Base-by-base conservation (phyloP, 371 early-diverging fungal species). In the Mucor racemosus region DNA sequence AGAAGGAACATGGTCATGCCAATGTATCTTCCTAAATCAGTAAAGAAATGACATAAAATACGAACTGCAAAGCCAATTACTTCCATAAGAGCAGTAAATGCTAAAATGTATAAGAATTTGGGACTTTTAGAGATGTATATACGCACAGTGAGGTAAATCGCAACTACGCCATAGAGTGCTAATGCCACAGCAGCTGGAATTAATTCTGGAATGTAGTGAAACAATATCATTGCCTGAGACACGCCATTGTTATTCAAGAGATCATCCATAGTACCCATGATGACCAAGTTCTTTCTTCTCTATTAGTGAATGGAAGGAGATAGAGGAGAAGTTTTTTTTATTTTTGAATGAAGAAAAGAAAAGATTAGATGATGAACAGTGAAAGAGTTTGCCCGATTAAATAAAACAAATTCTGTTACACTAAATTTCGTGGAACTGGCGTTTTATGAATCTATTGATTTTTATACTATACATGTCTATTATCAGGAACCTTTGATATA, bases 41-140 rank as follows among this genome's bases (percentile, higher is more conserved):
- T 69, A 36, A 40, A 64, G 31, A 64, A 53, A 50, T 65, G 58
- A 40, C 78, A 77, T 3, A 69, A 15, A 0, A 58, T 40, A 35
- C 81, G 73, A n/a, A 77, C 34, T 0, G 62, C 59, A 56, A 76
- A 81, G 1, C 81, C 81, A 7, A 77, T 34, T 2, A 66, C 53
- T 41, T 81, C 81, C 48, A 66, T 56, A 3, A 80, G 19, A 13
- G 81, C 78, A 1, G 81, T 81, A 9, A 42, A 57, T 8, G 74
- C 41, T 34, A 81, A 60, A 15, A 81, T 68, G 40, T 77, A 68
- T 17, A 81, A 36, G 21, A 67, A 72, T 6, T n/a, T 46, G 2
- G 55, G 67, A 39, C 64, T 64, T 15, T 56, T 66, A 14, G 64
- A 35, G 19, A 35, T 17, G 33, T 46, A 60, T 48, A 71, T 54